Evolutionary conservation across 768 basidiomycete species (phyloP), one percentile per base, ranked within the genome.

Genomic region (Galerina sulciceps): DNA sequence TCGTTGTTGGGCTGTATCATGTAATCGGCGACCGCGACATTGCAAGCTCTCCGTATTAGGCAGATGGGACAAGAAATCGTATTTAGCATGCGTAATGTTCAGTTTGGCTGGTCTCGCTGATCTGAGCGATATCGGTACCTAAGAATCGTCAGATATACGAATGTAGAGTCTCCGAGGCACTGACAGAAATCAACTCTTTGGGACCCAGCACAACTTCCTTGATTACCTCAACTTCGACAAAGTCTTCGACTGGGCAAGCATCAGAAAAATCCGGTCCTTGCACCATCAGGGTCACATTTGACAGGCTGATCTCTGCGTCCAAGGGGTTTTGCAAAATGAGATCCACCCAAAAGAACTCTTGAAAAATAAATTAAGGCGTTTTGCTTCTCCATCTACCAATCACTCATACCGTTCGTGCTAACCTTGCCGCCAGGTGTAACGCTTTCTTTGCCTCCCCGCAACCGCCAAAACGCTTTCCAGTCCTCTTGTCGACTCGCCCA

Each of bases 271-370:
- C 68, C 2, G 73, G 69, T 55, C 83, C 83, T 61, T 77, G 69
- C 5, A 90, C 78, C 4, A 76, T 57, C 9, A 91, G 70, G 0
- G 88, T 85, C 53, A 93, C 60, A 57, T 88, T 80, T 0, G 85
- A 79, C 20, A 94, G 67, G 50, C 79, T 85, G n/a, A 94, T 79
- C 51, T 91, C 91, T 6, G 88, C 79, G 59, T 90, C 82, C 41
- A 94, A 71, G 15, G 91, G 91, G 68, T 94, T 94, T 46, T 74
- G 78, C 58, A 94, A 48, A 5, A 78, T 78, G 22, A 94, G 63
- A 62, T 94, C 91, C 38, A 93, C 76, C 87, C 88, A 93, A 64
- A 94, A 92, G 2, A 75, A 71, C 71, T 94, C 93, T 94, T 59
- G 20, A 59, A 42, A 50, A 48, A 51, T n/a, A n/a, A 36, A 41